Conservation (phyloP, 2,329 filamentous ascomycete species). For the Fusarium luffae region DNA sequence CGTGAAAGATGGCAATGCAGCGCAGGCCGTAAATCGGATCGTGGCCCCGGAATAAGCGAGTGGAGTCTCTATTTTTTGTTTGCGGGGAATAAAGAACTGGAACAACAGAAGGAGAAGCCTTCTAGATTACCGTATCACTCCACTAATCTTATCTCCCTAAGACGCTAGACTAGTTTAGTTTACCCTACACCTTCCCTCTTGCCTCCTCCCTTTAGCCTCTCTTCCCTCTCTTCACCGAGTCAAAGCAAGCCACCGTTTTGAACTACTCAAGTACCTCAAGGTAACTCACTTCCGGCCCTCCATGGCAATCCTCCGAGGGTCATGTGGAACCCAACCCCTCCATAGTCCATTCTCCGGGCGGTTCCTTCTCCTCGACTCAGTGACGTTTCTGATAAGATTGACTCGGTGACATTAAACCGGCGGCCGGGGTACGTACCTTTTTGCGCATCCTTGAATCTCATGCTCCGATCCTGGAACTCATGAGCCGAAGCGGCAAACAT, state of each 20-base stretch:
- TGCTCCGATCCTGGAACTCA: slow-evolving; percentile 34
- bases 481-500: slow-evolving; percentile 32
- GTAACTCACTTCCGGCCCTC: slow-evolving; percentile 30
- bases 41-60: slow-evolving; percentile 38
- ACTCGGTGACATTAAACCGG: slow-evolving; percentile 33
- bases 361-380: slow-evolving; percentile 28
- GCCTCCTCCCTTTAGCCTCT: background rate
- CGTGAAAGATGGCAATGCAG: background rate
- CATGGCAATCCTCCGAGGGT: slow-evolving; percentile 9
- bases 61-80: slow-evolving; percentile 32
- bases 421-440: slow-evolving; percentile 16
- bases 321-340: slow-evolving; percentile 19
- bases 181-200: slow-evolving; percentile 25
- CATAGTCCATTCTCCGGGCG: background rate
- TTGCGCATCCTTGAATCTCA: background rate
- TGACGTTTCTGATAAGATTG: slow-evolving; percentile 33
- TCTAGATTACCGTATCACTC: slow-evolving; percentile 11
- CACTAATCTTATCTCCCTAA: background rate
- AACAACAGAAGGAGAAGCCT: slow-evolving; percentile 1
- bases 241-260: slow-evolving; percentile 5
- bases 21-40: slow-evolving; percentile 29
- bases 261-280: slow-evolving; percentile 22
- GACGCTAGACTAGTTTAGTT: background rate
- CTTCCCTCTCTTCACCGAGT: slow-evolving; percentile 6
- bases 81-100: slow-evolving; percentile 32